phyloP scores from a whole-genome alignment of 164 flowering plant species.

The Paratinospora sagittata region DNA sequence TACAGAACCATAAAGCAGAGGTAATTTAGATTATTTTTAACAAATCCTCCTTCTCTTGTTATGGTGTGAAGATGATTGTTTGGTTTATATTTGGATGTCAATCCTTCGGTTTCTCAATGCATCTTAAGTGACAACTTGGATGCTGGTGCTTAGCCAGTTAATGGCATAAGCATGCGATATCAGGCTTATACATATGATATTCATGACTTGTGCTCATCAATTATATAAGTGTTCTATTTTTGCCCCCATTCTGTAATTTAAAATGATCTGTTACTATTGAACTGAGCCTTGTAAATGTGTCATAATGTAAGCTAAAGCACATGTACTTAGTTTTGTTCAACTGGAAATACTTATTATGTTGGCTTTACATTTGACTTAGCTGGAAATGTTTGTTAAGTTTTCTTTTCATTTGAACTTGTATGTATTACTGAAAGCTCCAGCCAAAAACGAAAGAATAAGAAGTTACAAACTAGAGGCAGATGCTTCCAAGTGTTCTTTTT shows the following conservation, averaged over 20 bases:
- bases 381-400: neutral
- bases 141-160: neutral
- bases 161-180: neutral
- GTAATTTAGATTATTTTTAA: constrained; percentile 27
- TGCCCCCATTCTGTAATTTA: neutral
- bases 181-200: no score
- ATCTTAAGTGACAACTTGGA: neutral
- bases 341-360: neutral
- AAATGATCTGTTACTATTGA: neutral
- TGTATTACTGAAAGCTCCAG: neutral
- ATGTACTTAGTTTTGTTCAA: neutral
- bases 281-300: neutral
- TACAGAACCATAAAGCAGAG: constrained; percentile 95
- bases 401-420: neutral
- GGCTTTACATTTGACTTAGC: neutral
- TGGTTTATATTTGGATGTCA: neutral
- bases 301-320: neutral
- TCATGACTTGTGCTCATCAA: neutral
- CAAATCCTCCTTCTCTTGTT: neutral
- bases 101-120: neutral
- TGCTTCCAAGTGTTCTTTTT: neutral
- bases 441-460: no score
- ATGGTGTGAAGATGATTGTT: neutral
- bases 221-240: no score
- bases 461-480: neutral